Conservation (phyloP, 139 green algal genomes). For the Ostreobium quekettii region DNA sequence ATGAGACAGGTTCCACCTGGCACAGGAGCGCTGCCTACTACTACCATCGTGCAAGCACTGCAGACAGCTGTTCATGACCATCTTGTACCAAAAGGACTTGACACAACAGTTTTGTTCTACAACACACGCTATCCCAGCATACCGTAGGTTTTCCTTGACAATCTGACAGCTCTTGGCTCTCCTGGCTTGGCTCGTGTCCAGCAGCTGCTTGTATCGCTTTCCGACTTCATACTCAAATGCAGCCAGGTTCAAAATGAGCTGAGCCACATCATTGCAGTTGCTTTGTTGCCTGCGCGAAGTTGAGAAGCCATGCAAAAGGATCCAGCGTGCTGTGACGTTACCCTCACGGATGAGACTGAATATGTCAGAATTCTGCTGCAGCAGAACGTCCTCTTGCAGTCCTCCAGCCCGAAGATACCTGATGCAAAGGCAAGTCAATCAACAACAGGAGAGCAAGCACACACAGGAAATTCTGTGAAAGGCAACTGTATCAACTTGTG, state of each 20-base stretch:
- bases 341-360: conserved; percentile 5
- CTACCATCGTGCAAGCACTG: too few relatives aligned
- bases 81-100: too few relatives aligned
- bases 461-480: too few relatives aligned
- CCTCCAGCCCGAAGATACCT: conserved; percentile 6
- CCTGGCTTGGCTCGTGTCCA: background rate
- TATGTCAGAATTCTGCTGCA: conserved; percentile 4
- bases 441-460: too few relatives aligned
- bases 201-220: background rate
- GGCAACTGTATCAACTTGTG: too few relatives aligned
- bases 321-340: conserved; percentile 13
- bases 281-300: background rate
- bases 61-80: too few relatives aligned
- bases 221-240: background rate
- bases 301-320: conserved; percentile 8
- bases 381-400: background rate
- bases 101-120: too few relatives aligned
- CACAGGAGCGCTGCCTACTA: too few relatives aligned
- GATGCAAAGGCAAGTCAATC: too few relatives aligned
- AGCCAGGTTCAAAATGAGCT: conserved; percentile 5
- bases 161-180: background rate
- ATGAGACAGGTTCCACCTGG: too few relatives aligned
- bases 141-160: conserved; percentile 13
- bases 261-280: background rate
- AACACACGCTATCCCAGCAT: too few relatives aligned